Evolutionary conservation across 257 asterid genomes (phyloP).

Genomic region (Solanum ahanhuiri): DNA sequence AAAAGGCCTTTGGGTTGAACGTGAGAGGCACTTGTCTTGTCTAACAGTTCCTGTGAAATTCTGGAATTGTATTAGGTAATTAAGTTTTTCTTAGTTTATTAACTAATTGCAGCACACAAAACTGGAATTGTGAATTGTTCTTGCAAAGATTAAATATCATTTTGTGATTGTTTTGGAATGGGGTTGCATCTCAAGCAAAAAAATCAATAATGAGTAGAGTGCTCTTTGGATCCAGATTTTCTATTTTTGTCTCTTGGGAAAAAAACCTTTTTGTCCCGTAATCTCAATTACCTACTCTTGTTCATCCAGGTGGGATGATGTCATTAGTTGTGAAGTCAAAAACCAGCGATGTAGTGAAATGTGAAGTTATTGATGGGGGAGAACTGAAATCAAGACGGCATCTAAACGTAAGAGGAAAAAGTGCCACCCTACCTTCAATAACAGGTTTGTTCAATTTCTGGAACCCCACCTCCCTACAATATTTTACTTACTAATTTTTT

Average conservation of each 20-base stretch:
- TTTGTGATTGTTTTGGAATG: background rate
- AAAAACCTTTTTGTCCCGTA: background rate
- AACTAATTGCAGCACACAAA: background rate
- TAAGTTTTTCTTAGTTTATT: background rate
- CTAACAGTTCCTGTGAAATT: background rate
- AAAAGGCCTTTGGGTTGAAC: background rate
- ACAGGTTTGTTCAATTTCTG: conserved; percentile 47
- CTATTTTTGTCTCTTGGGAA: background rate
- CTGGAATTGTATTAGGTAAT: background rate
- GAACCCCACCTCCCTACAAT: background rate
- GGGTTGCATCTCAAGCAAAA: background rate
- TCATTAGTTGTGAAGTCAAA: conserved; percentile 82
- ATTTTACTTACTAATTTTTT: background rate
- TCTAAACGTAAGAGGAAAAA: conserved; percentile 93
- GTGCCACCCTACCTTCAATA: conserved; percentile 95
- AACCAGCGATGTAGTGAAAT: conserved; percentile 55
- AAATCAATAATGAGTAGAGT: background rate
- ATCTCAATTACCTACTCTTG: background rate
- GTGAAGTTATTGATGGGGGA: conserved; percentile 90
- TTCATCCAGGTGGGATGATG: conserved; percentile 88
- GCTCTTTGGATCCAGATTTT: background rate
- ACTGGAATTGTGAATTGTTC: background rate
- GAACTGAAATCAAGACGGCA: conserved; percentile 94
- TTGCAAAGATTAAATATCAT: background rate
- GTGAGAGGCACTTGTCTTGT: background rate